Conservation (phyloP, 768 basidiomycete genomes). For the Lactarius sanguifluus region DNA sequence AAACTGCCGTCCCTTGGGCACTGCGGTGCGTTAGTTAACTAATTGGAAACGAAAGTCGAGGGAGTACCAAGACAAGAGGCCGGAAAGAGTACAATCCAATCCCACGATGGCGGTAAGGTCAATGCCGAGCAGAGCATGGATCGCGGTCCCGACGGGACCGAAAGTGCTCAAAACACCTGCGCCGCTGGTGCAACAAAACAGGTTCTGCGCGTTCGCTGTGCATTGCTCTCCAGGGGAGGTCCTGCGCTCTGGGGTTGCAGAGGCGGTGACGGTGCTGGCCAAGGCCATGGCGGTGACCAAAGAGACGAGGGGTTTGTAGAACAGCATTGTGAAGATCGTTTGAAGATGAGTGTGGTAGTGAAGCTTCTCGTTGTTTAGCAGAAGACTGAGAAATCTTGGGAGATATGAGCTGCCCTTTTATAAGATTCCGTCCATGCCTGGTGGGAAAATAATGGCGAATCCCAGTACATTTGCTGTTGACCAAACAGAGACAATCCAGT, state of each 20-base stretch:
- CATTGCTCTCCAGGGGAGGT: background rate
- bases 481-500: background rate
- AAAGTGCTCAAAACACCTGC: too few species aligned
- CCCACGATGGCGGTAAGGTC: background rate
- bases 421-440: background rate
- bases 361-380: background rate
- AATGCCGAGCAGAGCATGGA: background rate
- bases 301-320: slow-evolving; percentile 4
- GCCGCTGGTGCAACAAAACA: too few species aligned
- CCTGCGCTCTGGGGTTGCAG: background rate
- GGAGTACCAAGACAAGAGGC: background rate
- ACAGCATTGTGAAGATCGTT: background rate
- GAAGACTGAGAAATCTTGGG: background rate
- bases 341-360: background rate
- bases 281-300: slow-evolving; percentile 1
- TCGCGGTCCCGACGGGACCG: fast-evolving
- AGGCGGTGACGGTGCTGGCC: background rate
- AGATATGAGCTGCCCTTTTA: background rate
- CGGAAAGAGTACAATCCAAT: background rate
- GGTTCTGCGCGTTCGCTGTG: too few species aligned
- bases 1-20: too few species aligned
- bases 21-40: background rate
- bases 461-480: background rate
- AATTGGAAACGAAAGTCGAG: background rate
- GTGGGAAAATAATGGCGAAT: background rate